Conservation (phyloP, 768 basidiomycete species). For the Leccinum uliginosum region DNA sequence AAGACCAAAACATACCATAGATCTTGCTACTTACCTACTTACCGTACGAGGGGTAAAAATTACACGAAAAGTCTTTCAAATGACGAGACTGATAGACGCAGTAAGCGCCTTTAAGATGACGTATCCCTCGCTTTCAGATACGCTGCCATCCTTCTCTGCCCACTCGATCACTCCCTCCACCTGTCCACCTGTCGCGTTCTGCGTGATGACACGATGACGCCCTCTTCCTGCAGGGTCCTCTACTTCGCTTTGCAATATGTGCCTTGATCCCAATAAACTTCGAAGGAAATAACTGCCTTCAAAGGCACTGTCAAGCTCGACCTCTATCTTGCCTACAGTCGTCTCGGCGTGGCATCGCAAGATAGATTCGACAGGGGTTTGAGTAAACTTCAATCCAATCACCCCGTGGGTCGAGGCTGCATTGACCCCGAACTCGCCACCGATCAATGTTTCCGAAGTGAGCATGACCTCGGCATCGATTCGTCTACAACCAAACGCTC, state of each 20-base stretch:
- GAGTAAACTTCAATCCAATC: slow-evolving; percentile 26
- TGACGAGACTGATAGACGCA: slow-evolving; percentile 10
- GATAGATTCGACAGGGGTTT: slow-evolving; percentile 34
- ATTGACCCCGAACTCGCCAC: slow-evolving; percentile 32
- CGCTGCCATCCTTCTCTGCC: slow-evolving; percentile 19
- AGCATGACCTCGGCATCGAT: slow-evolving; percentile 28
- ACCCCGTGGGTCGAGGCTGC: slow-evolving; percentile 28
- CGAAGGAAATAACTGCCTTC: slow-evolving; percentile 38
- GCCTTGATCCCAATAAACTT: slow-evolving; percentile 20
- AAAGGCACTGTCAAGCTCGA: slow-evolving; percentile 34
- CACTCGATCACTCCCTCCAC: slow-evolving; percentile 23
- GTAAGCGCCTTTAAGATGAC: slow-evolving; percentile 13
- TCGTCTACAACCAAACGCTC: slow-evolving; percentile 11
- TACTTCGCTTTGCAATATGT: slow-evolving; percentile 19
- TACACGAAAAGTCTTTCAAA: slow-evolving; percentile 14
- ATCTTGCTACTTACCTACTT: neutral
- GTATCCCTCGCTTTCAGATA: slow-evolving; percentile 13
- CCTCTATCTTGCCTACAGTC: slow-evolving; percentile 22
- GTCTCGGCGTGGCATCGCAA: slow-evolving; percentile 31
- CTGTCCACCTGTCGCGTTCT: neutral
- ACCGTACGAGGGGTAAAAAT: neutral
- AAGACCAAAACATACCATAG: neutral
- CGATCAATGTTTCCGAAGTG: slow-evolving; percentile 23
- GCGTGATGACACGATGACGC: slow-evolving; percentile 28
- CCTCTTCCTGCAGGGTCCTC: slow-evolving; percentile 35